Conservation (phyloP, 495 filamentous ascomycete genomes). For the Neurospora sp. region DNA sequence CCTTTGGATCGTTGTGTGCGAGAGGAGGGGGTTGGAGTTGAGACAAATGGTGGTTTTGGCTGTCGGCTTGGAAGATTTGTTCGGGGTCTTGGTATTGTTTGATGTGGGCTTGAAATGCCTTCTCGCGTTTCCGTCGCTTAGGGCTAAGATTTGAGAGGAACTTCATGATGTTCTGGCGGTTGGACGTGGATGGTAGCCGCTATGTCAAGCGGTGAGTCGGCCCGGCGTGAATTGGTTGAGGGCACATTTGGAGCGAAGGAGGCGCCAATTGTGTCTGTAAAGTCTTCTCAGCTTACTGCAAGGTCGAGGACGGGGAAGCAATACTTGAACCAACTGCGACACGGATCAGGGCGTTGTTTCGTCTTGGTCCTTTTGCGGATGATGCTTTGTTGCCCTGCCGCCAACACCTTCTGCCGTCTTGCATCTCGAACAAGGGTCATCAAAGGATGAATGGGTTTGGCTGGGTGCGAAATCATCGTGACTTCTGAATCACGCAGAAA, state of each 20-base stretch:
- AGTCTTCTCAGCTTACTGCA: neutral
- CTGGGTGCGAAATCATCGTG: neutral
- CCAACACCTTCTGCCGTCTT: neutral
- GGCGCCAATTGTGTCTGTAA: neutral
- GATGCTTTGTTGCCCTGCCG: neutral
- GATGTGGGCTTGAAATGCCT: neutral
- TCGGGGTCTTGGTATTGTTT: neutral
- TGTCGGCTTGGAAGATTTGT: neutral
- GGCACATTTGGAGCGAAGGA: neutral
- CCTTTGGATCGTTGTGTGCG: neutral
- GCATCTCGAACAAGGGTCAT: neutral
- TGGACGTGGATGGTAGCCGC: neutral
- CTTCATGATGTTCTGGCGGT: neutral
- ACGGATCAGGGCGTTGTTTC: neutral
- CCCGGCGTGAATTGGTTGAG: neutral
- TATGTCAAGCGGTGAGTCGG: neutral
- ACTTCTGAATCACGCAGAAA: neutral
- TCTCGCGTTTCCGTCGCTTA: neutral
- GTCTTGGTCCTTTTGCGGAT: neutral
- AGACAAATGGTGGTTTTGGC: neutral
- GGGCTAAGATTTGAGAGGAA: neutral
- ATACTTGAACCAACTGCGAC: neutral
- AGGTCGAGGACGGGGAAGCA: neutral
- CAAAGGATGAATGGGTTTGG: neutral
- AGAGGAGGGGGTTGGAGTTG: neutral